A percentile compares a stretch with the other conserved stretches of the same genome.
Evolutionary conservation across 352 stramenopile genomes (phyloP).

Genomic region (Detonula confervacea): DNA sequence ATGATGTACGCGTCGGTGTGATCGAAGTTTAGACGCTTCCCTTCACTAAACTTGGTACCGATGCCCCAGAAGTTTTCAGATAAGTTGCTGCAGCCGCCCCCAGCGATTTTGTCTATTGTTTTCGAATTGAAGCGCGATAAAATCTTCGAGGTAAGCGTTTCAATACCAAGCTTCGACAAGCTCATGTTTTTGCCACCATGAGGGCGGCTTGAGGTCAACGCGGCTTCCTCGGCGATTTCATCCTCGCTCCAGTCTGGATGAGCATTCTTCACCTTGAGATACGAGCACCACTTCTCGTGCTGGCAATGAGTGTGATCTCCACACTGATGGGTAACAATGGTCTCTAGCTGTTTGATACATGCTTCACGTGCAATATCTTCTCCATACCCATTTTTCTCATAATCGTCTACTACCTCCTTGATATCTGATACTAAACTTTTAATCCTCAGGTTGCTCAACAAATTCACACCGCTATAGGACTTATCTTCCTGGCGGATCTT

Average conservation of each 20-base stretch:
- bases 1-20: not conserved
- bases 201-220: not conserved
- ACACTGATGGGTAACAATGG: slow-evolving; percentile 18
- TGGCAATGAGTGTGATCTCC: slow-evolving; percentile 7
- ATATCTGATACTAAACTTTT: slow-evolving; percentile 15
- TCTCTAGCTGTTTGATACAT: slow-evolving; percentile 6
- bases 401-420: not conserved
- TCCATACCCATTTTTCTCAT: not conserved
- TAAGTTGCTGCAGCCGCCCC: not conserved
- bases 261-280: slow-evolving; percentile 1
- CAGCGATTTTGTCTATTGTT: slow-evolving; percentile 1
- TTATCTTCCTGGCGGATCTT: not conserved
- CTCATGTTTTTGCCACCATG: slow-evolving; percentile 10
- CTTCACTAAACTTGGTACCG: not conserved
- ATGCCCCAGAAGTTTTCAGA: not conserved
- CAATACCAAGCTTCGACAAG: not conserved
- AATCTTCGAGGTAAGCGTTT: not conserved
- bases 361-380: not conserved
- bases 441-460: slow-evolving; percentile 11
- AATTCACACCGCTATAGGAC: slow-evolving; percentile 1
- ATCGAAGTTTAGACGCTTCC: not conserved
- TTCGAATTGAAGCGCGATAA: slow-evolving; percentile 6
- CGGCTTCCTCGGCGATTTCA: not conserved
- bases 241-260: not conserved
- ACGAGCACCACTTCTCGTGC: slow-evolving; percentile 12